These are phyloP conservation scores for Colletotrichum lini DNA, from an alignment of 2,329 filamentous ascomycete genomes.

Conservation along the genomic window DNA sequence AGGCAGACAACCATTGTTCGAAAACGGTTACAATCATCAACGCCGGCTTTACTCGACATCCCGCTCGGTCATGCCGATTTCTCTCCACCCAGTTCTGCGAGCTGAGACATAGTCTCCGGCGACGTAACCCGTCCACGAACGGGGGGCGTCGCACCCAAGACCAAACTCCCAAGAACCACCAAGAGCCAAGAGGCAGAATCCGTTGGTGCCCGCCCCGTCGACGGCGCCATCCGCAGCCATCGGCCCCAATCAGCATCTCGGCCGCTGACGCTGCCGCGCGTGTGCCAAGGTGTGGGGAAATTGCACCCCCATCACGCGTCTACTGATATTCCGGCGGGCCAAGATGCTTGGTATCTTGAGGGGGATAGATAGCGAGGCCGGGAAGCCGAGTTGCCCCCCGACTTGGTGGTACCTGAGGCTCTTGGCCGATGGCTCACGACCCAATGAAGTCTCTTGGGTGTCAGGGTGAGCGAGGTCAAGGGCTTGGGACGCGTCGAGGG, in stretches of 20 bases:
- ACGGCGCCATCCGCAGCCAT: neutral
- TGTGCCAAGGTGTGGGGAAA: conserved; percentile 13
- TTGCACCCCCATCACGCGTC: neutral
- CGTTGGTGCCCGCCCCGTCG: neutral
- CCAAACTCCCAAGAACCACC: conserved; percentile 1
- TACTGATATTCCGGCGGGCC: neutral
- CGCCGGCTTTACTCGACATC: neutral
- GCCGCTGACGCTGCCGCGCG: conserved; percentile 7
- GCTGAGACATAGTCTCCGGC: neutral
- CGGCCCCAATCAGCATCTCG: neutral
- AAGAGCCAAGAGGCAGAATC: conserved; percentile 3
- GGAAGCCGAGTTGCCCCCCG: neutral
- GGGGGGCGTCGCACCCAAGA: neutral
- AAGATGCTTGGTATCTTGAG: neutral
- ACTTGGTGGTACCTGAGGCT: neutral
- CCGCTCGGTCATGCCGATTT: neutral
- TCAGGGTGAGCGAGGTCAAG: too few species aligned
- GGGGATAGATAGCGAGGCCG: neutral
- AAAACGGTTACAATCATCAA: neutral
- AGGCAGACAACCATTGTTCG: neutral
- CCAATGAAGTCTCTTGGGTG: neutral
- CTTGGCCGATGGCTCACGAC: neutral
- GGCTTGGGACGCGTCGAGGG: neutral
- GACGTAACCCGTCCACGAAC: neutral
- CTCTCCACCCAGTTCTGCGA: neutral